Evolutionary conservation across 176 grass and related monocot genomes (phyloP).

Genomic region (Olyra latifolia): DNA sequence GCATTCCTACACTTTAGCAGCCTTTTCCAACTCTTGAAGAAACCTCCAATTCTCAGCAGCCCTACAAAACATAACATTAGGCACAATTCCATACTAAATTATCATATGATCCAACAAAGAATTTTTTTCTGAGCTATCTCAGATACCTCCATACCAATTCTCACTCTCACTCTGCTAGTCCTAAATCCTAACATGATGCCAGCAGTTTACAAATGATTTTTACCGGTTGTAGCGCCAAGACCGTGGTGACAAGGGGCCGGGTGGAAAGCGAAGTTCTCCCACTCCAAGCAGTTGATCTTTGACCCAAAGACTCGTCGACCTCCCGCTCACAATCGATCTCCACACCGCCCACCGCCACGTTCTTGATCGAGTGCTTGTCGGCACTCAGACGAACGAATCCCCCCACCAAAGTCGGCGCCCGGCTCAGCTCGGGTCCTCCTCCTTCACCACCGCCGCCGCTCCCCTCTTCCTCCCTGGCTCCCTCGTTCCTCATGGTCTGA

Average conservation of each 20-base stretch:
- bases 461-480: conserved; percentile 14
- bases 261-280: conserved; percentile 92
- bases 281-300: conserved; percentile 97
- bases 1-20: too few species aligned
- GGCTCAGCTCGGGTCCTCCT: conserved; percentile 80
- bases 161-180: neutral
- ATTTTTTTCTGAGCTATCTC: neutral
- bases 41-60: too few species aligned
- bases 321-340: conserved; percentile 94
- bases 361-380: conserved; percentile 90
- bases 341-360: conserved; percentile 79
- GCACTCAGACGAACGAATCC: conserved; percentile 77
- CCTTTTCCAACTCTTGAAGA: too few species aligned
- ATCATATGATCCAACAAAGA: neutral
- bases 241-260: conserved; percentile 84
- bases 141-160: neutral
- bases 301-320: conserved; percentile 78
- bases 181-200: neutral
- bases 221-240: conserved; percentile 91
- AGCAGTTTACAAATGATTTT: neutral
- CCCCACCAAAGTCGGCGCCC: conserved; percentile 87
- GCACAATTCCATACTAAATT: neutral
- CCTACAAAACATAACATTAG: too few species aligned
- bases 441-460: conserved; percentile 60
- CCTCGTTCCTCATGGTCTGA: neutral